A percentile compares a stretch with the other conserved stretches of the same genome.
These are phyloP conservation scores for Multifurca ochricompacta DNA, from an alignment of 768 basidiomycete genomes.

Conservation along the genomic window DNA sequence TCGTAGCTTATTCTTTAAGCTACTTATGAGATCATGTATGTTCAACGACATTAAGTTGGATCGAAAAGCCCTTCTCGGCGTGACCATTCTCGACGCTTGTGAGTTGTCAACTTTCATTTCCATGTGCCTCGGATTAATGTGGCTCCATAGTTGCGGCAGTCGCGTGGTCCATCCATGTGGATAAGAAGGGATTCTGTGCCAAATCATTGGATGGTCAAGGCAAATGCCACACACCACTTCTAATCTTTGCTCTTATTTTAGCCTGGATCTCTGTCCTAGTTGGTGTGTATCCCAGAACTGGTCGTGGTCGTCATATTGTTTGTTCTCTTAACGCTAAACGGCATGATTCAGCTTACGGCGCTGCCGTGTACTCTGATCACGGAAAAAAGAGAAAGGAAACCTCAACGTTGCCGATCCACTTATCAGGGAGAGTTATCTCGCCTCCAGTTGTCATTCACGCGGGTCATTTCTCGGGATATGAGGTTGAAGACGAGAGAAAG, in stretches of 20 bases:
- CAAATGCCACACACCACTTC: neutral
- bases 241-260: neutral
- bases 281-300: neutral
- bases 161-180: slow-evolving; percentile 5
- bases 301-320: no score
- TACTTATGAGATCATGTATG: neutral
- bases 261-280: slow-evolving; percentile 1
- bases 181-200: neutral
- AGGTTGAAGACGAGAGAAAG: neutral
- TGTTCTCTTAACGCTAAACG: neutral
- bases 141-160: neutral
- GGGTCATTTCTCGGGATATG: neutral
- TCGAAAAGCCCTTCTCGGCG: neutral
- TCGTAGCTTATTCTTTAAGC: slow-evolving; percentile 5
- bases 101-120: neutral
- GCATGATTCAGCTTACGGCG: neutral
- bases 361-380: neutral
- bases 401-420: neutral
- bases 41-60: slow-evolving; percentile 7
- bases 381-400: neutral
- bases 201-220: neutral
- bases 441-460: slow-evolving; percentile 1
- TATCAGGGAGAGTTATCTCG: neutral
- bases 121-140: neutral
- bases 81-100: slow-evolving; percentile 4